Base-by-base conservation (phyloP, 2,329 filamentous ascomycete species). In the Paramyrothecium roridum region DNA sequence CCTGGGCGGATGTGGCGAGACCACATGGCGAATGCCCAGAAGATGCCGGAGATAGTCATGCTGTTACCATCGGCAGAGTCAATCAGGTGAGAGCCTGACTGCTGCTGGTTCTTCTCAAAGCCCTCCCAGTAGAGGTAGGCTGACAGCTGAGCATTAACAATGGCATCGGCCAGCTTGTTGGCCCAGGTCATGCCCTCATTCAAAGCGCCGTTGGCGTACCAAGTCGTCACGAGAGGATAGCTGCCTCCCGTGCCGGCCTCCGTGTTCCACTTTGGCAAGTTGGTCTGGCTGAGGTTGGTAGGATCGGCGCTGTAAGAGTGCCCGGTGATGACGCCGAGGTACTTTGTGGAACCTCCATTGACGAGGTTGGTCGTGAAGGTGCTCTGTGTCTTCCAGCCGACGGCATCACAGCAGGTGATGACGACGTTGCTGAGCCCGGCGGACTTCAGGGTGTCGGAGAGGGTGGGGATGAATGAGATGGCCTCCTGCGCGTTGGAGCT, bases 91-190 rank as follows among this genome's bases (percentile, higher is more conserved):
- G 59, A 61, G 17, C 58, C 61, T 1, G 64, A 62, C 53, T 67
- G 64, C 23, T 61, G 63, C 53, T 70, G 63, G 48, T 64, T 61
- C 48, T 65, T 58, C 59, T 71, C 65, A 19, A 68, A 66, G 30
- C 79, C 79, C 63, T 80, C 76, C 81, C 81, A 84, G 67, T 80
- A 83, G 6, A 84, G 69, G 61, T 82, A 83, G 0, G 75, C 81
- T 8, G 74, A 78, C 6, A 79, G 69, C 59, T 80, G 77, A 22
- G 72, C 73, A 60, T 75, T 75, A 7, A 78, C 71, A 16, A 84
- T 67, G 20, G 75, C 79, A 33, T 72, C 72, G 65, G 79, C 77
- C 48, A 84, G 76, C 59, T 79, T 78, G 60, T 79, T 78, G 2
- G 81, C 81, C 81, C 80, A 84, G 2, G 79, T 81, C 59, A 80